A percentile compares a stretch with the other conserved stretches of the same genome.
Conservation (phyloP, 2,329 filamentous ascomycete species). For the Hypomyces rosellus region DNA sequence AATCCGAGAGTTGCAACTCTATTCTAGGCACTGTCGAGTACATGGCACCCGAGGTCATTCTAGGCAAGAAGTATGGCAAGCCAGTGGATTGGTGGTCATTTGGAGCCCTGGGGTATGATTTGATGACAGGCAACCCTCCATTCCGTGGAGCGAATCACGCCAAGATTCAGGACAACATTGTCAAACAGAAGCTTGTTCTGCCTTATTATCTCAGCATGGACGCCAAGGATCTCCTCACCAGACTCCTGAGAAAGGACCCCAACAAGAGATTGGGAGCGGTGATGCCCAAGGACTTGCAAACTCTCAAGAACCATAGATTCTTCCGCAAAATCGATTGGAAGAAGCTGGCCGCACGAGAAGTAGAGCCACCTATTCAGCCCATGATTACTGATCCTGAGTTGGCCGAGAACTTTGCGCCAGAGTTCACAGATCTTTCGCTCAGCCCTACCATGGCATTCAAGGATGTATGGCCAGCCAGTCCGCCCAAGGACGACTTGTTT, state of each 20-base stretch:
- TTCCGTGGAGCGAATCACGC: constrained; percentile 87
- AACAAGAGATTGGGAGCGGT: constrained; percentile 80
- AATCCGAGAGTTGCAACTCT: constrained; percentile 65
- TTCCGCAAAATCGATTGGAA: constrained; percentile 97
- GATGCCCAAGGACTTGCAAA: constrained; percentile 81
- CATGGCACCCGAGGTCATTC: constrained; percentile 95
- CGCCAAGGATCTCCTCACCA: constrained; percentile 87
- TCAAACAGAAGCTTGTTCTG: constrained; percentile 81
- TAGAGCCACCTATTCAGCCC: constrained; percentile 84
- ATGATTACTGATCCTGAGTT: constrained; percentile 92
- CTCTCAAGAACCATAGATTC: constrained; percentile 88
- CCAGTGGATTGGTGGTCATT: constrained; percentile 99
- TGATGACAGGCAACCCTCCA: constrained; percentile 86
- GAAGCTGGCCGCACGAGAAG: constrained; percentile 71
- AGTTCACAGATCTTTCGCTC: constrained; percentile 81
- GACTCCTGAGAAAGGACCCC: constrained; percentile 87
- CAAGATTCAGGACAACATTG: constrained; percentile 93
- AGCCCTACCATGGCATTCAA: constrained; percentile 58
- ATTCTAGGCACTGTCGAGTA: constrained; percentile 95
- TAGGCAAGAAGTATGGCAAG: constrained; percentile 83
- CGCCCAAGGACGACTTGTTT: constrained; percentile 50
- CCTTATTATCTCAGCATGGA: constrained; percentile 89
- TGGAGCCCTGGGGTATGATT: constrained; percentile 83
- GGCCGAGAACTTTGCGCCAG: constrained; percentile 91
- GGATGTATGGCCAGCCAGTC: constrained; percentile 35